Evolutionary conservation across 257 asterid genomes (phyloP), one percentile per base, ranked within the genome.

Genomic region (Linderniella brevidens): DNA sequence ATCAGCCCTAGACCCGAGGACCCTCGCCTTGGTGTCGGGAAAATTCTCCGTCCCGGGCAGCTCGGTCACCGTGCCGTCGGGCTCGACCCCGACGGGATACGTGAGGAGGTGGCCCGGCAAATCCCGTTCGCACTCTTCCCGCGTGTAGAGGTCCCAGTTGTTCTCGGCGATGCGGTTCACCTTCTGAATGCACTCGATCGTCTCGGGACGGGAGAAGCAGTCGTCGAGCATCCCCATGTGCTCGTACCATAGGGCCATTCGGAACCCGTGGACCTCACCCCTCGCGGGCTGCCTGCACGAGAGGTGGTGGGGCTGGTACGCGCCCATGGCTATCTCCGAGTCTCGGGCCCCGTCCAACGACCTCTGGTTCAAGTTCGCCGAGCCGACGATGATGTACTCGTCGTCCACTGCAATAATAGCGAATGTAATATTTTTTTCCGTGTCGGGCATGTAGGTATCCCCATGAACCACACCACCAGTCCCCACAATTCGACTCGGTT

Each of bases 261-360:
- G 64, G 50, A 80, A 77, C 8, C 92, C 92, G 19, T 74, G 76
- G 14, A 81, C 53, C 35, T 78, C 68, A 0, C 93, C 93, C 50
- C 85, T 58, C 3, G 86, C 93, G 3, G 79, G 86, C 40, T 61
- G 55, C 50, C 37, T 54, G 36, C 47, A 37, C 0, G 93, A 61
- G 3, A 75, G 66, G 46, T 78, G 90, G 56, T 59, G 52, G 0
- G 93, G 93, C 48, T 81, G 93, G 56, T 69, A 81, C 0, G 78
- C 90, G 43, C 86, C 93, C 86, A 81, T 81, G 0, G 90, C 90
- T 5, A 81, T 81, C 37, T 81, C 93, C 3, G 90, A 67, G 46
- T 81, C 93, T 46, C 86, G 62, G 0, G 76, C 78, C 0, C 93
- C 93, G 9, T 69, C 90, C 90, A 81, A 68, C 5, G 93, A 81